Percentiles rank a stretch among this genome's conserved stretches.
Conservation (phyloP, 2,329 filamentous ascomycete genomes). For the Gremmenia infestans region DNA sequence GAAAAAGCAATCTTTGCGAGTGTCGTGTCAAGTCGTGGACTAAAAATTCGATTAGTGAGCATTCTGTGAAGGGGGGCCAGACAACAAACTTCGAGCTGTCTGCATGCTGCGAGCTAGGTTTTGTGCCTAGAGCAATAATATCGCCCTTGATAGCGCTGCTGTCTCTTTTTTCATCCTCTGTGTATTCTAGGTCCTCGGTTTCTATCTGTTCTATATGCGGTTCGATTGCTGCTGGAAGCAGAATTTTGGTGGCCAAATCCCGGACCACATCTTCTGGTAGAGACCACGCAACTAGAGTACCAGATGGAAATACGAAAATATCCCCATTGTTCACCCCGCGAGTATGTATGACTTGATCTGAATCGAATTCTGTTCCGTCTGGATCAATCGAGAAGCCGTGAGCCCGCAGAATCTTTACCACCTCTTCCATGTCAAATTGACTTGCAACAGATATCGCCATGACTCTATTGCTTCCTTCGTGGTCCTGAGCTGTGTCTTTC, state of each 20-base stretch:
- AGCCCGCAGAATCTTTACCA: slow-evolving; percentile 50
- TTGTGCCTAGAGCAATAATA: slow-evolving; percentile 82
- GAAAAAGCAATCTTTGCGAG: slow-evolving; percentile 96
- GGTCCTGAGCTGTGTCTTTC: slow-evolving; percentile 24
- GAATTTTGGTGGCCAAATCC: slow-evolving; percentile 62
- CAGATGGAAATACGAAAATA: slow-evolving; percentile 92
- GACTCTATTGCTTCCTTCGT: slow-evolving; percentile 39
- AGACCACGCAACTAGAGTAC: slow-evolving; percentile 89
- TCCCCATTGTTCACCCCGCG: slow-evolving; percentile 65
- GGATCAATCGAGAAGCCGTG: slow-evolving; percentile 60
- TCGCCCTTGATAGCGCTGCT: slow-evolving; percentile 79
- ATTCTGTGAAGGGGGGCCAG: neutral
- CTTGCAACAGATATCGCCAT: slow-evolving; percentile 59
- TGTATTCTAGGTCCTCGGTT: slow-evolving; percentile 84
- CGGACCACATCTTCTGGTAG: slow-evolving; percentile 70
- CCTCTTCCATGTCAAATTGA: slow-evolving; percentile 58
- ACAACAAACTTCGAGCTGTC: slow-evolving; percentile 28
- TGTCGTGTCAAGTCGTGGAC: slow-evolving; percentile 49
- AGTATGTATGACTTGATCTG: slow-evolving; percentile 59
- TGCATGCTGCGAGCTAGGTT: slow-evolving; percentile 43
- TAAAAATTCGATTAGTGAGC: slow-evolving; percentile 3
- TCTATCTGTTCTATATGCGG: slow-evolving; percentile 70
- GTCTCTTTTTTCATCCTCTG: slow-evolving; percentile 67
- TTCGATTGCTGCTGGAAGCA: slow-evolving; percentile 71
- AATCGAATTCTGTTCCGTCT: slow-evolving; percentile 55